Evolutionary conservation across 192 early-diverging fungal genomes (phyloP), one percentile per base, ranked within the genome.

Genomic region (Coemansia aciculifera): DNA sequence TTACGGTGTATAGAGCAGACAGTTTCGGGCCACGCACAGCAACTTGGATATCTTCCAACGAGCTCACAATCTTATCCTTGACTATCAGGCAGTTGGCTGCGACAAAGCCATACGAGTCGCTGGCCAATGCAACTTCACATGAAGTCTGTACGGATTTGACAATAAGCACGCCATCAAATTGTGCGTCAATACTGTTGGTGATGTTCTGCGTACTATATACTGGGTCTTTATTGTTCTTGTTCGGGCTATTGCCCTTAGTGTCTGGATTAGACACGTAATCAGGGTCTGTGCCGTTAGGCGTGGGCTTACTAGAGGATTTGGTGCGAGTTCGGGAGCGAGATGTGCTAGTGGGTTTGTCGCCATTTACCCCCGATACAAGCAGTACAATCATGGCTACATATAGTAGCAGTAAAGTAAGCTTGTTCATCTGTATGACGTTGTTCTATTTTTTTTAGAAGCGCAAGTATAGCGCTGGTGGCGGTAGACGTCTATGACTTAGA

Each of bases 151-250:
- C 31, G 2, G 61, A 61, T 27, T 62, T 46, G 34, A 74, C 37
- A 21, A 79, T 44, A 12, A 79, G 66, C 2, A 79, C 40, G n/a
- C 68, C 78, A 48, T 79, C 72, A 31, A 57, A 57, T 32, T 57
- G 54, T 15, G 54, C 54, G 0, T 57, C 54, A 32, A 57, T 57
- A 29, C 29, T 15, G 29, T 57, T 57, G 29, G 54, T 57, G 15
- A 57, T 32, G 17, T 57, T 17, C 29, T 57, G 54, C 31, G 51
- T 31, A 24, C 15, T 31, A 11, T 15, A 57, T 15, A 32, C 31
- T 29, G 54, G 46, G 46, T 21, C 9, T 19, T 21, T 57, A 7
- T 0, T 23, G 4, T 3, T 6, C 15, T 32, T 32, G 6, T 19
- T 19, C 15, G 54, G 54, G 5, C 15, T 29, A 9, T 15, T 11